Evolutionary conservation across 1,284 basidiomycete species (phyloP), one percentile per base, ranked within the genome.

Genomic region (Pulveroboletus sp.): DNA sequence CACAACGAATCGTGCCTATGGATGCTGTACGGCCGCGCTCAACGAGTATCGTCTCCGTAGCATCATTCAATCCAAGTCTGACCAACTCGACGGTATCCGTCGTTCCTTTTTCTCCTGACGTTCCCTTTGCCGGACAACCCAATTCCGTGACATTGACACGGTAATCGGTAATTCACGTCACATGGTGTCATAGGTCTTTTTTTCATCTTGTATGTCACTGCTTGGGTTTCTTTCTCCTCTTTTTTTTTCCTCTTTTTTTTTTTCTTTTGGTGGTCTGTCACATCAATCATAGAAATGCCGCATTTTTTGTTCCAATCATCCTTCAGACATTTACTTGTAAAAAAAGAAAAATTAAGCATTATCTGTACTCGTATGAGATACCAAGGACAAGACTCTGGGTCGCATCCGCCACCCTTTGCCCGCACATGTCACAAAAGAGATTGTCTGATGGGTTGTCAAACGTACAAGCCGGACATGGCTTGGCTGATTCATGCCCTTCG

Each of bases 391-490:
- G 18, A 46, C 35, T 15, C 62, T 57, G 65, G 56, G 25, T 42
- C 18, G n/a, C 49, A 53, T 59, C 60, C 56, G 51, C 36, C 54
- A 67, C 44, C 47, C 35, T 63, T 31, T 39, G 11, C 31, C 58
- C 52, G 66, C 82, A 83, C 54, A 80, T 66, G 49, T 62, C 71
- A 68, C 82, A 83, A 40, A 64, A 58, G 44, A 64, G 35, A 14
- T 67, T 72, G 43, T 74, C 70, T 18, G 63, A 46, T 11, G 71
- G 57, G 62, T 83, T 82, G 11, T 64, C 62, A 53, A 72, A 78
- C 15, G 81, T 82, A 65, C 81, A 83, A 14, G 49, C 59, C 14
- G 65, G 55, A 59, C 82, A 83, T 0, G 74, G 59, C 61, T 75
- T 81, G 59, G 72, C 65, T 24, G 51, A 46, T 31, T 73, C 70